These are phyloP conservation scores for Zasmidium cellare DNA, from an alignment of 2,329 filamentous ascomycete species.

Conservation along the genomic window DNA sequence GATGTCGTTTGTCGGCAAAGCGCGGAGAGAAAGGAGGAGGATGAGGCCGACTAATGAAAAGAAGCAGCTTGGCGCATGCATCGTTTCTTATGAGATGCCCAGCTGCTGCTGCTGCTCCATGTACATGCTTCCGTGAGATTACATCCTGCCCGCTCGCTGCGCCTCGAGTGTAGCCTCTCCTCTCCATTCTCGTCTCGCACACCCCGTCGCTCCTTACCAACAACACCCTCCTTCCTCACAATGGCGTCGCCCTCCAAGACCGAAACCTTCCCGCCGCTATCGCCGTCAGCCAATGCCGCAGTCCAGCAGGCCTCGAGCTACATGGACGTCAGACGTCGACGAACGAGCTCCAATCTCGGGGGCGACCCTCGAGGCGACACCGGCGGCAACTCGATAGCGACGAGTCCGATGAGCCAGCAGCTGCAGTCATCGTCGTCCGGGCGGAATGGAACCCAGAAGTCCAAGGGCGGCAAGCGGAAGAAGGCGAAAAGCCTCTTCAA, in stretches of 20 bases:
- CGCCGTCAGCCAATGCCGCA: background rate
- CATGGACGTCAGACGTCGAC: constrained; percentile 16
- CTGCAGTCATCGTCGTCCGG: constrained; percentile 9
- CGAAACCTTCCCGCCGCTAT: constrained; percentile 18
- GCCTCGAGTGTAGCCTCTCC: background rate
- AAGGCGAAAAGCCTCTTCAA: constrained; percentile 46
- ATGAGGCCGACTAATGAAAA: too few species aligned
- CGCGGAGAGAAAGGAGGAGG: too few species aligned
- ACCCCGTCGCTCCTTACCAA: constrained; percentile 18
- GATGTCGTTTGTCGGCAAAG: too few species aligned
- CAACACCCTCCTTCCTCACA: constrained; percentile 3
- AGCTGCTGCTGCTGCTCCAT: too few species aligned
- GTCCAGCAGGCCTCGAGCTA: constrained; percentile 1
- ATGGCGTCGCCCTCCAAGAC: constrained; percentile 13
- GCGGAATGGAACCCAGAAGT: constrained; percentile 20
- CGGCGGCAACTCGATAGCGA: constrained; percentile 52
- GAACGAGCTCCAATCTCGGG: constrained; percentile 44
- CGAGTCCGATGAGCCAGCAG: constrained; percentile 26
- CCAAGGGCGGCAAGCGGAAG: constrained; percentile 43
- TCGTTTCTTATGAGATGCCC: too few species aligned
- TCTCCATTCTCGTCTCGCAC: constrained; percentile 2
- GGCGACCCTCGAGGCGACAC: constrained; percentile 56
- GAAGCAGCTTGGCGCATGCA: too few species aligned
- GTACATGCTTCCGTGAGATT: too few species aligned
- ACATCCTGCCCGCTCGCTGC: background rate